Percentiles rank a stretch among this genome's conserved stretches.
phyloP scores from a whole-genome alignment of 768 basidiomycete genomes.

The Neoboletus magnificus region DNA sequence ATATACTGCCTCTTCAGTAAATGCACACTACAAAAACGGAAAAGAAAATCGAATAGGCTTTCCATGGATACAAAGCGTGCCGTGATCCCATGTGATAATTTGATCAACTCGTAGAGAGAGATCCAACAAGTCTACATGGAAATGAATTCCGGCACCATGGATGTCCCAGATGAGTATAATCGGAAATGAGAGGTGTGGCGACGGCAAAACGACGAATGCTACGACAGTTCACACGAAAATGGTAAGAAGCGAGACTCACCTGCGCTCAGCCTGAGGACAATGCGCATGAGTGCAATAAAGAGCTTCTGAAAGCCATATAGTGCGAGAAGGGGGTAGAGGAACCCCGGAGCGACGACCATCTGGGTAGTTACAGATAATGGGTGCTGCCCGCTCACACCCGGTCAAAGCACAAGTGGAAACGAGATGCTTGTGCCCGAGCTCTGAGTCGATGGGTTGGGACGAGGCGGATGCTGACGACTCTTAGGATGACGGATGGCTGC shows the following conservation, averaged over 20 bases:
- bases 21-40: background rate
- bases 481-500: background rate
- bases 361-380: background rate
- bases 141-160: too few species aligned
- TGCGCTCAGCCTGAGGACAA: background rate
- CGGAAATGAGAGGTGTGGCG: background rate
- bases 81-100: background rate
- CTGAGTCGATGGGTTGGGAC: background rate
- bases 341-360: conserved; percentile 26
- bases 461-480: background rate
- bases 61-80: background rate
- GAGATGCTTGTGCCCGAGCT: background rate
- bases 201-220: background rate
- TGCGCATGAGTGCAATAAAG: conserved; percentile 1
- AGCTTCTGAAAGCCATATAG: conserved; percentile 18
- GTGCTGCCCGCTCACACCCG: background rate
- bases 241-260: conserved; percentile 11
- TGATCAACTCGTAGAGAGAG: background rate
- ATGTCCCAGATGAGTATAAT: background rate
- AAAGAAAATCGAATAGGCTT: background rate
- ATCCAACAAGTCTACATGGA: background rate
- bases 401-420: background rate
- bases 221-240: background rate
- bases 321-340: conserved; percentile 19
- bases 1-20: conserved; percentile 9